Base-by-base conservation (phyloP, 805 yeast species). In the Lipomyces oligophaga region DNA sequence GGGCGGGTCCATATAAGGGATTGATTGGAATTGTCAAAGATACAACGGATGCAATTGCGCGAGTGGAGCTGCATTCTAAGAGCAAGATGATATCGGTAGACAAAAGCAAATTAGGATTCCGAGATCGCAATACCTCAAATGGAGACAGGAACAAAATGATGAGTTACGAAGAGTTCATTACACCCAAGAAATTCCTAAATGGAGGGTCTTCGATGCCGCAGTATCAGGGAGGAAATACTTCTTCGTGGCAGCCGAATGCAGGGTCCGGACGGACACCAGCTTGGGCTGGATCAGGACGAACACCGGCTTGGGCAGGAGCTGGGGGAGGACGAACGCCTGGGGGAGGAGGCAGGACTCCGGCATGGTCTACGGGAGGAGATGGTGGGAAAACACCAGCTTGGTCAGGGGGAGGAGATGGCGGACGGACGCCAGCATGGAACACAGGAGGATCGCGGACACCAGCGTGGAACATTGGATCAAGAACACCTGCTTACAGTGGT, bases 1-100 rank as follows among this genome's bases (percentile, higher is more conserved):
- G 85, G 31, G 81, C 84, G 61, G 87, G 96, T n/a, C 93, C 95
- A 25, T 87, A 90, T 66, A 93, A 93, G 69, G 97, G 98, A 37
- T 79, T 87, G 58, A 81, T 83, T 70, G 98, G 98, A 64, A 84
- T 86, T 55, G 86, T 93, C 34, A 83, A 85, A 57, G 97, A 93
- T 63, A 87, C 96, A 7, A 93, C 87, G 59, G 98, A 94, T 53
- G 83, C 83, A 11, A 78, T 76, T 57, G 97, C 97, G 1, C 78
- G 97, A 50, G 85, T 93, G 35, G 98, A 93, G 68, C 75, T 93
- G 55, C 97, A 93, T 66, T 85, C 96, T 22, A 89, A 89, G 57
- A 81, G 82, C 62, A 93, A 90, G 65, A 85, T 84, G 49, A 80
- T 89, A 52, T 85, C 90, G 48, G 85, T 93, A 27, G 82, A 80